phyloP scores from a whole-genome alignment of 257 asterid species.

The Avicennia marina region DNA sequence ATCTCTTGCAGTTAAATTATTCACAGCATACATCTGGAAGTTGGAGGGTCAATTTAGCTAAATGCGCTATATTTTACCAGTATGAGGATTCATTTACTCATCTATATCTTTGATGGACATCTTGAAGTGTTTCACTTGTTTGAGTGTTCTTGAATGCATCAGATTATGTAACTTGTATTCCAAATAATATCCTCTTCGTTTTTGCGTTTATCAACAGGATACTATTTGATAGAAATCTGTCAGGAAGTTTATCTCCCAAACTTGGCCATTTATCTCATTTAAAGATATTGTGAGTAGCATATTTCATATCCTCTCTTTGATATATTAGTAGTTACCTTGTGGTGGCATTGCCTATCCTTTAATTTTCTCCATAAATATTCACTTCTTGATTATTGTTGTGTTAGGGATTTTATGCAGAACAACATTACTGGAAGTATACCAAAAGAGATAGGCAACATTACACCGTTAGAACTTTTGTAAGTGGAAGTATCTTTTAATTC shows the following conservation, averaged over 20 bases:
- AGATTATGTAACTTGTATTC: background rate
- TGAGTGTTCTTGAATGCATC: background rate
- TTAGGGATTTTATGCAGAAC: constrained; percentile 98
- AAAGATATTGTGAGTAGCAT: constrained; percentile 63
- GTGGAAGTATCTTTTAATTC: constrained; percentile 28
- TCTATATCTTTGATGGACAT: no score
- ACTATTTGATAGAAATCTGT: constrained; percentile 45
- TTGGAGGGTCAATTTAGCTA: no score
- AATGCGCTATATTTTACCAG: no score
- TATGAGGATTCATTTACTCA: no score
- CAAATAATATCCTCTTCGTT: constrained; percentile 12
- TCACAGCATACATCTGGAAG: no score
- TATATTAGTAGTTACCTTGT: background rate
- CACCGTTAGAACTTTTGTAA: constrained; percentile 69
- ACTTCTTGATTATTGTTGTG: constrained; percentile 13
- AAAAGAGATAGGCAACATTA: constrained; percentile 81
- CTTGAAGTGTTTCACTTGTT: no score
- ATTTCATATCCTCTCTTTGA: background rate
- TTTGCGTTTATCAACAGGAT: constrained; percentile 41
- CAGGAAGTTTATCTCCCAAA: constrained; percentile 83
- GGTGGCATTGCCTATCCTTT: constrained; percentile 14
- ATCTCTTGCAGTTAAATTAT: no score
- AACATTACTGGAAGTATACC: constrained; percentile 74
- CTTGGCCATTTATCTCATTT: constrained; percentile 70
- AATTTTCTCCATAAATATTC: no score